Conservation (phyloP, 2,329 filamentous ascomycete genomes). For the Trichocomaceae sp. region DNA sequence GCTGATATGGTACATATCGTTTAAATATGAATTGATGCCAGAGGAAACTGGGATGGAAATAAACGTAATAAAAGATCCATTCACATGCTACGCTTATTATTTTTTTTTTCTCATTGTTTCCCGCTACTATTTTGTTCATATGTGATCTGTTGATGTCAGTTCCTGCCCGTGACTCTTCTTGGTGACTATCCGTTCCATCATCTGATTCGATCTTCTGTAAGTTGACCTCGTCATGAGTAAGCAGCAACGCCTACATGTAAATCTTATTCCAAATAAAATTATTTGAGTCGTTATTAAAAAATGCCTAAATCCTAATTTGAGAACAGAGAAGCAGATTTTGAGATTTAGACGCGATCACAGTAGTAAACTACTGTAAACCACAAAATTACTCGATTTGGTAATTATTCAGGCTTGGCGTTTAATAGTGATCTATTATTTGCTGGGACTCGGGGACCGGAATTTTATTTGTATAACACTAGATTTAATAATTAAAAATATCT, state of each 20-base stretch:
- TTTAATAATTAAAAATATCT: no score
- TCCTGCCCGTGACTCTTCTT: constrained; percentile 4
- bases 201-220: constrained; percentile 2
- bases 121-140: not conserved
- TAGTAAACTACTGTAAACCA: not conserved
- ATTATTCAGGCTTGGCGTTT: not conserved
- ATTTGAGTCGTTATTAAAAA: not conserved
- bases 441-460: no score
- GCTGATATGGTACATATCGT: not conserved
- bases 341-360: not conserved
- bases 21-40: constrained; percentile 9
- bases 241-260: not conserved
- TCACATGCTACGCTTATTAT: not conserved
- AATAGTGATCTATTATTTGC: not conserved
- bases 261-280: not conserved
- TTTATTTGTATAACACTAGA: not conserved
- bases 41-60: not conserved
- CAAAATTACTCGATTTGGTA: not conserved
- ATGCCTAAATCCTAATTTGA: not conserved
- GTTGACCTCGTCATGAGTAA: constrained; percentile 2
- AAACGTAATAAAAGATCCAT: not conserved
- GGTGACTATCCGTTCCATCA: constrained; percentile 3
- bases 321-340: not conserved
- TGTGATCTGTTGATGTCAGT: constrained; percentile 3
- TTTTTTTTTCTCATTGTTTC: not conserved